Evolutionary conservation across 2,329 filamentous ascomycete genomes (phyloP).

Genomic region (Nakataea oryzae): DNA sequence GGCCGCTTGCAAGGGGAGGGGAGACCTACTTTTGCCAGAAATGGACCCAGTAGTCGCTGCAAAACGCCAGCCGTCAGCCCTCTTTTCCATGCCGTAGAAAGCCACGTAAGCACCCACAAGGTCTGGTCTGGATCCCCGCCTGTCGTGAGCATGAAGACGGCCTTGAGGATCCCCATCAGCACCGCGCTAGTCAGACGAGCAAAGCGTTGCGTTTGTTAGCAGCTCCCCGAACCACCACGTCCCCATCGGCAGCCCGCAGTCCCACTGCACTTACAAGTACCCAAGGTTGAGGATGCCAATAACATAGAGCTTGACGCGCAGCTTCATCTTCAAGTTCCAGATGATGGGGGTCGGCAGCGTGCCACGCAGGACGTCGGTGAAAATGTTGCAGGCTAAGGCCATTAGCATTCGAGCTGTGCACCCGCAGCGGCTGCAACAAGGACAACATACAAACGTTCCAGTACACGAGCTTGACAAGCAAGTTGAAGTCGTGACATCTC

Average conservation of each 20-base stretch:
- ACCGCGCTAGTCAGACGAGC: conserved; percentile 11
- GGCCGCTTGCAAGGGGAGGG: not conserved
- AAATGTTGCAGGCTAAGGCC: conserved; percentile 19
- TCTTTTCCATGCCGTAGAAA: not conserved
- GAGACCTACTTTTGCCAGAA: conserved; percentile 4
- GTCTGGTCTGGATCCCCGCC: conserved; percentile 16
- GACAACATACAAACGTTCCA: conserved; percentile 7
- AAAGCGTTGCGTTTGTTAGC: too few species aligned
- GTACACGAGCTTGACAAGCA: conserved; percentile 12
- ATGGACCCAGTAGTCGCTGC: conserved; percentile 3
- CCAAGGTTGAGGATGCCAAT: conserved; percentile 19
- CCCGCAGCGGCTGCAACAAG: too few species aligned
- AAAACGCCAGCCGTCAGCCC: not conserved
- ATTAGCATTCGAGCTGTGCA: too few species aligned
- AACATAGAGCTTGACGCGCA: conserved; percentile 15
- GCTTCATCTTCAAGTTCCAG: conserved; percentile 17
- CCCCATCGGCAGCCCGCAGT: too few species aligned
- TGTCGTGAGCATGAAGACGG: conserved; percentile 17
- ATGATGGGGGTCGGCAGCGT: conserved; percentile 19
- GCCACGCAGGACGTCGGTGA: conserved; percentile 18
- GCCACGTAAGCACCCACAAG: conserved; percentile 4
- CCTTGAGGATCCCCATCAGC: conserved; percentile 18
- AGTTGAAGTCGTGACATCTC: conserved; percentile 10
- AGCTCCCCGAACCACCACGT: too few species aligned
- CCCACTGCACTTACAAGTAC: conserved; percentile 14